Conservation (phyloP, 116 monocot genomes). For the Dioscorea cayenensis region DNA sequence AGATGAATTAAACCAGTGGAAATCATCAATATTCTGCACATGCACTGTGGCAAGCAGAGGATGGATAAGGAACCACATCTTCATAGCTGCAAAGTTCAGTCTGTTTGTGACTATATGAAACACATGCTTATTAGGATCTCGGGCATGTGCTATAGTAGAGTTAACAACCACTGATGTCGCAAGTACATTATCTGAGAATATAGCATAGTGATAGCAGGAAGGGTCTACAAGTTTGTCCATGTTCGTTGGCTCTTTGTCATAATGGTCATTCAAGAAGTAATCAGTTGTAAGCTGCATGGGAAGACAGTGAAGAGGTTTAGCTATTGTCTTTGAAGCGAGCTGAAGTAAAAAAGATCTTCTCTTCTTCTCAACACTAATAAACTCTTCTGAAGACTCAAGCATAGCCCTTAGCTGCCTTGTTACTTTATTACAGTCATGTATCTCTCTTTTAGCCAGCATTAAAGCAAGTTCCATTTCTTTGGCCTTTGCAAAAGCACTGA, state of each 20-base stretch:
- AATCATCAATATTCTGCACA: conserved; percentile 41
- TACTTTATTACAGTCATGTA: conserved; percentile 36
- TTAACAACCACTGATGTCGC: conserved; percentile 83
- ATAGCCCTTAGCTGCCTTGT: conserved; percentile 62
- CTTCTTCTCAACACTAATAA: conserved; percentile 36
- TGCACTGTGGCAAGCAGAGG: conserved; percentile 39
- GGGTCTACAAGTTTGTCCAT: conserved; percentile 49
- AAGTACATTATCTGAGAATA: conserved; percentile 93
- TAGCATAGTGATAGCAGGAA: conserved; percentile 77
- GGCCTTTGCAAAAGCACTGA: conserved; percentile 39
- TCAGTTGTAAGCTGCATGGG: conserved; percentile 60
- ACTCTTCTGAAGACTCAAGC: conserved; percentile 52
- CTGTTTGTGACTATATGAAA: conserved; percentile 87
- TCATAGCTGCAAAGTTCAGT: conserved; percentile 87
- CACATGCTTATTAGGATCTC: conserved; percentile 71
- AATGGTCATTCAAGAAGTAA: conserved; percentile 37
- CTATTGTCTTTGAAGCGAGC: conserved; percentile 68
- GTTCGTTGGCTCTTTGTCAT: conserved; percentile 16
- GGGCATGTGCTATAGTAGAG: conserved; percentile 55
- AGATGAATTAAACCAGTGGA: conserved; percentile 80
- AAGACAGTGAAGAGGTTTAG: conserved; percentile 77
- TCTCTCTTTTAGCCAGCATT: conserved; percentile 41
- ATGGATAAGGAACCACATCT: conserved; percentile 71
- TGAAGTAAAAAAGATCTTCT: conserved; percentile 64
- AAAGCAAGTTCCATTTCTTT: conserved; percentile 62